These are phyloP conservation scores for Eimeria brunetti DNA, from an alignment of 169 alveolate species.

Conservation along the genomic window DNA sequence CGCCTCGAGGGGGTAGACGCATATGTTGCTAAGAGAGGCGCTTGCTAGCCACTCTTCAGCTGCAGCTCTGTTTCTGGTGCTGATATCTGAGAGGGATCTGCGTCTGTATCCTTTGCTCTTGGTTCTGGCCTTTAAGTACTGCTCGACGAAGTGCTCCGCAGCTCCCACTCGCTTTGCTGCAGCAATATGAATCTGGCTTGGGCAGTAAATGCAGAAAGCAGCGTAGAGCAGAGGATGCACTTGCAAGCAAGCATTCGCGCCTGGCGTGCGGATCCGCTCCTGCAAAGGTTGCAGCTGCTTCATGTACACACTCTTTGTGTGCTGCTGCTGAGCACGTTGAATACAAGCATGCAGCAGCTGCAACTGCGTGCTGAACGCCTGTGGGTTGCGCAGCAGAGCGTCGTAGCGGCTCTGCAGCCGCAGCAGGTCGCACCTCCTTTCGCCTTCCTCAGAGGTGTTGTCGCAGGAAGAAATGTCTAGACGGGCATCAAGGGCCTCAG, in stretches of 20 bases:
- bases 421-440: constrained; percentile 16
- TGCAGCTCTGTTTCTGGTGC: not conserved
- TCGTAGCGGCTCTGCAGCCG: constrained; percentile 65
- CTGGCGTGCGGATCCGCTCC: constrained; percentile 48
- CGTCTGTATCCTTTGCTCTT: not conserved
- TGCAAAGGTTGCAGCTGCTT: constrained; percentile 36
- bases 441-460: not conserved
- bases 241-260: constrained; percentile 42
- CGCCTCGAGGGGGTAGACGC: constrained; percentile 65
- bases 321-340: constrained; percentile 23
- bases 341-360: constrained; percentile 43
- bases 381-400: constrained; percentile 58
- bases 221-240: constrained; percentile 65
- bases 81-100: not conserved
- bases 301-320: not conserved
- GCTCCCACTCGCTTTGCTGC: constrained; percentile 67
- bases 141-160: constrained; percentile 24
- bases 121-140: constrained; percentile 1
- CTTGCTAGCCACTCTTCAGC: constrained; percentile 62
- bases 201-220: constrained; percentile 51
- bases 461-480: not conserved
- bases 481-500: not conserved
- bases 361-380: constrained; percentile 31
- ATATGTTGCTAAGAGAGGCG: constrained; percentile 16
- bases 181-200: constrained; percentile 25